Conservation (phyloP, 768 basidiomycete genomes). For the Auriculariales sp. region DNA sequence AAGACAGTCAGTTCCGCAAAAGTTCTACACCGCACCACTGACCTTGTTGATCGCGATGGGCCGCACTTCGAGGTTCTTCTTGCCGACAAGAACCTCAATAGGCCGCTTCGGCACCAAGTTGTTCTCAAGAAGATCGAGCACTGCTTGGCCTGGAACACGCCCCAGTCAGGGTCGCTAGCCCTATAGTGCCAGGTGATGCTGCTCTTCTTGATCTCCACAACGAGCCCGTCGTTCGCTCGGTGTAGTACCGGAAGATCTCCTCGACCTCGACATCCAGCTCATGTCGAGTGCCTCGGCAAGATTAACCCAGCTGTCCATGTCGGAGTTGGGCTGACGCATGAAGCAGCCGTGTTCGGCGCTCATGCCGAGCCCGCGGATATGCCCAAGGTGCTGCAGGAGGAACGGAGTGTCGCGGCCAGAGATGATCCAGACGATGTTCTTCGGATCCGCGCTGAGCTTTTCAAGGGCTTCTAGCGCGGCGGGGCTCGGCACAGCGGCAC, state of each 20-base stretch:
- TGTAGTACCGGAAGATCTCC: slow-evolving; percentile 94
- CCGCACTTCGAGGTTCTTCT: slow-evolving; percentile 96
- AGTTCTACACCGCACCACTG: slow-evolving; percentile 1
- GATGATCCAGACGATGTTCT: slow-evolving; percentile 92
- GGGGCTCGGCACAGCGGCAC: slow-evolving; percentile 69
- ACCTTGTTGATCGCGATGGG: slow-evolving; percentile 91
- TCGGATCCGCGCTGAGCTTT: slow-evolving; percentile 60
- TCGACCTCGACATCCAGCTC: slow-evolving; percentile 96
- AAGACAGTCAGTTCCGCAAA: background rate
- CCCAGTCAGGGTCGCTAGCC: slow-evolving; percentile 87
- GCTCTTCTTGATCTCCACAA: slow-evolving; percentile 96
- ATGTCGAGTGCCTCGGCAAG: slow-evolving; percentile 90
- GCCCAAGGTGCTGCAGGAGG: slow-evolving; percentile 82
- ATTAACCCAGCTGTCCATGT: slow-evolving; percentile 55
- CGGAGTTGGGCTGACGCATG: slow-evolving; percentile 60
- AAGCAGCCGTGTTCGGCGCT: slow-evolving; percentile 95
- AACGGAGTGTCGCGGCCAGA: slow-evolving; percentile 90
- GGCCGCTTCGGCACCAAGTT: slow-evolving; percentile 85
- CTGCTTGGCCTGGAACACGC: slow-evolving; percentile 89
- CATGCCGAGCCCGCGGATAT: slow-evolving; percentile 71
- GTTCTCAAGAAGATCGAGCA: slow-evolving; percentile 94
- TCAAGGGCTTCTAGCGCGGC: slow-evolving; percentile 62
- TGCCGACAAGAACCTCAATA: slow-evolving; percentile 93
- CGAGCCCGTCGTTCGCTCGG: slow-evolving; percentile 91
- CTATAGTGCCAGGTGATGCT: slow-evolving; percentile 98